Evolutionary conservation across 2,329 filamentous ascomycete species (phyloP), one percentile per base, ranked within the genome.

Genomic region (Trichoderma gracile): DNA sequence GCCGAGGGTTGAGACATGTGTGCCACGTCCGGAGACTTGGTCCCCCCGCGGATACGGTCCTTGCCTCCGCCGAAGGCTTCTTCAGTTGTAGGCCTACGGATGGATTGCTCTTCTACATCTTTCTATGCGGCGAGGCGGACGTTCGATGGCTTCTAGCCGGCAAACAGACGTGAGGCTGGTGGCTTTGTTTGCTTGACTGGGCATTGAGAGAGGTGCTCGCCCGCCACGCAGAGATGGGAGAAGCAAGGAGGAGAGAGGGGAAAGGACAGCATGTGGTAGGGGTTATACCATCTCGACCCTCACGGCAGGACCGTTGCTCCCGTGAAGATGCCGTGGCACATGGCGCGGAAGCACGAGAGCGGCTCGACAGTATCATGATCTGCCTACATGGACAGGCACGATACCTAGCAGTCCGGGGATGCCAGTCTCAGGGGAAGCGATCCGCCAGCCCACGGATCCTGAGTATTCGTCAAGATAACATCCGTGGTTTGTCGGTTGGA

Each of bases 1-100:
- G 33, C 65, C 65, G 65, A 64, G 27, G 46, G 23, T 45, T 66
- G 65, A 66, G 64, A 60, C 61, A 63, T 63, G 46, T 50, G 61
- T 66, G 54, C 64, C 47, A 65, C 64, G 27, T 40, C 46, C 50
- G 58, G 58, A 54, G 64, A 49, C 53, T 52, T 65, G 58, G 42
- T 33, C 52, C 64, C 64, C 54, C 59, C 46, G 40, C 46, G 33
- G 53, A 27, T 21, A 33, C 49, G 56, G 56, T 27, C 53, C 17
- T 43, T 15, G 38, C 33, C 27, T 59, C 42, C 45, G 40, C 58
- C 53, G 23, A 58, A 38, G 10, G 30, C 45, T 50, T 54, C 43
- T 14, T 23, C 7, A 38, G 56, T 15, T 53, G 27, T n/a, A n/a
- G 23, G 30, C n/a, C 19, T 53, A 38, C 50, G 50, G 14, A n/a